These are phyloP conservation scores for Gaeumannomyces sp. DNA, from an alignment of 2,329 filamentous ascomycete species.

Conservation along the genomic window DNA sequence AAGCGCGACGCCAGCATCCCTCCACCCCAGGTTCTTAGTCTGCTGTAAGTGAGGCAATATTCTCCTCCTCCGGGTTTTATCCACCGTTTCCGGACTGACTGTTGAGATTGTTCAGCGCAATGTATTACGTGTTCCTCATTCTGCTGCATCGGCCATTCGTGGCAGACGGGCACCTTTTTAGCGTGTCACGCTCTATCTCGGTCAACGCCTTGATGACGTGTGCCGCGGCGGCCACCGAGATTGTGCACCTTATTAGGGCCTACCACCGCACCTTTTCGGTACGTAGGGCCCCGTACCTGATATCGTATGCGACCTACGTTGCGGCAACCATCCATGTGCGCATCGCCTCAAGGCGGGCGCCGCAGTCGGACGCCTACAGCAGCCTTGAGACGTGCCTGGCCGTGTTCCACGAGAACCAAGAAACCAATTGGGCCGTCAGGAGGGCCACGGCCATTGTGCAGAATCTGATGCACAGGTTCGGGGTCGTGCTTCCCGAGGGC, in stretches of 20 bases:
- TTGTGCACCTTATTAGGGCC: conserved; percentile 18
- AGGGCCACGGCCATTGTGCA: conserved; percentile 39
- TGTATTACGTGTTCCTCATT: conserved; percentile 35
- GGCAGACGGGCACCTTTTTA: conserved; percentile 15
- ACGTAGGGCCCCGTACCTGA: conserved; percentile 41
- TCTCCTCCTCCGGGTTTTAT: conserved; percentile 12
- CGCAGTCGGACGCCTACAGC: conserved; percentile 31
- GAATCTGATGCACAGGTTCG: conserved; percentile 38
- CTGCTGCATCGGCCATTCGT: conserved; percentile 38
- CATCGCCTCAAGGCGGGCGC: conserved; percentile 39
- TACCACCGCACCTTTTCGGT: conserved; percentile 34
- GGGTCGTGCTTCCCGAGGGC: conserved; percentile 20
- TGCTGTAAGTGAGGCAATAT: conserved; percentile 13
- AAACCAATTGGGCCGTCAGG: conserved; percentile 42
- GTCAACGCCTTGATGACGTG: conserved; percentile 15
- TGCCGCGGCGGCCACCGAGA: conserved; percentile 28
- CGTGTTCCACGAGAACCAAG: conserved; percentile 41
- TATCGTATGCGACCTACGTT: conserved; percentile 51
- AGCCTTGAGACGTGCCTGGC: conserved; percentile 37
- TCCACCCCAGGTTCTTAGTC: conserved; percentile 12
- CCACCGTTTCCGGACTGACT: too few species aligned
- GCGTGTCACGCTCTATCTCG: neutral
- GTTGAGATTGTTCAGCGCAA: conserved; percentile 9
- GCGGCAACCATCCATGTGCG: conserved; percentile 46
- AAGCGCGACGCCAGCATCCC: conserved; percentile 1